Base-by-base conservation (phyloP, 768 basidiomycete species). In the Lentinus tigrinus region DNA sequence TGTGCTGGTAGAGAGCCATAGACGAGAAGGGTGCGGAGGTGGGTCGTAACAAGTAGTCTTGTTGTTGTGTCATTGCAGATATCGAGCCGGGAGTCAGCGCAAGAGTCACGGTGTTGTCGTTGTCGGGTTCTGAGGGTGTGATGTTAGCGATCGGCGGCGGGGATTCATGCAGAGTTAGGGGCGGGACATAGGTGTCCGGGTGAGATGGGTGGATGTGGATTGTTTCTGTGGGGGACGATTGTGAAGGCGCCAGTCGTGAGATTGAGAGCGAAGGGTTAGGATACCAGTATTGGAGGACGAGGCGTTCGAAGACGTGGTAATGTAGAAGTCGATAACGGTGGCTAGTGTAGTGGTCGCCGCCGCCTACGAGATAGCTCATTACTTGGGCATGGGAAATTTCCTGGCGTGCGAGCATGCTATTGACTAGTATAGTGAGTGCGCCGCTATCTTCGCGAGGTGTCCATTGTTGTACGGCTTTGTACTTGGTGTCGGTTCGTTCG, bases 331-430 rank as follows among this genome's bases (percentile, higher is more conserved):
- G 9, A 39, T 60, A 68, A 2, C 14, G 60, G 28, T 69, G 63
- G n/a, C 56, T 61, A 0, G 44, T 58, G n/a, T 69, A 71, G 26
- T 55, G 38, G 24, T 69, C 67, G 0, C 69, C 71, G 0, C 65
- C 57, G 0, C 68, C 71, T 0, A 71, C 43, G 0, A 72, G 21
- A 28, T 71, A 70, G 23, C 68, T 70, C 65, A 70, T 63, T 0
- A 72, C 69, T 36, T 72, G 71, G 2, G 67, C 69, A 7, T 69
- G 67, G 0, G 72, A 74, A 0, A 72, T 51, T 21, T 74, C 72
- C 14, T 70, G 65, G 0, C 48, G 36, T 0, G 58, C 61, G 55
- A 72, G 64, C 51, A 71, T 56, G 0, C 62, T 50, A 14, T 69
- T 67, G 0, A 63, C 59, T 3, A 61, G 52, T 11, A 56, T 64